Evolutionary conservation across 768 basidiomycete species (phyloP), one percentile per base, ranked within the genome.

Genomic region (Pulveroboletus frians): DNA sequence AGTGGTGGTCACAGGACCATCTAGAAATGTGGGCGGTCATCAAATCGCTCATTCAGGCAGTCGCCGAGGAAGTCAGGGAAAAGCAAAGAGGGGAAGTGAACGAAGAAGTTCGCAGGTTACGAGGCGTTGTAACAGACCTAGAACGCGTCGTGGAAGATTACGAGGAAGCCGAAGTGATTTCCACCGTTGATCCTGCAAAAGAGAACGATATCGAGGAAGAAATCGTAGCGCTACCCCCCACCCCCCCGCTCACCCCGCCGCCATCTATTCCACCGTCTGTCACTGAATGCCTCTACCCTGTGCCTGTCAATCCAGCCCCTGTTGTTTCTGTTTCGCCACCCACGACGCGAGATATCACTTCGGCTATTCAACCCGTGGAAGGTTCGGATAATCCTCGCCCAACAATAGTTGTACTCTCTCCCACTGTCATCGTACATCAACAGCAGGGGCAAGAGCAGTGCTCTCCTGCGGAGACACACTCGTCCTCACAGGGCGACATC

Each of bases 1-100:
- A 77, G 55, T 78, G 78, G 75, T 88, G 85, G 83, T 73, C 76
- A 23, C 75, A 73, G 44, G 80, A 85, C 55, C 82, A 82, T 62
- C 64, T 73, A 5, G 85, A 85, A 68, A 74, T 84, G 58, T 75
- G 73, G 63, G 71, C 77, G 43, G 72, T 85, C 37, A 74, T 85
- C 30, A 74, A 75, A 38, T 74, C 77, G 30, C 80, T 83, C 63
- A 74, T 79, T 30, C 70, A 76, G 50, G 75, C 83, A 32, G 67
- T 88, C 27, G 81, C 75, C 14, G 85, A 85, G 60, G 84, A 88
- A 65, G 72, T 87, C 43, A 72, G 75, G 42, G 78, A 76, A 58
- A 74, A 76, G 45, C 69, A 70, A 51, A 63, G 60, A 62, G 70
- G 68, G 52, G 71, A 66, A 52, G 67, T 58, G 17, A 55, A 69